These are phyloP conservation scores for Candida wancherniae DNA, from an alignment of 805 yeast genomes.

Conservation along the genomic window DNA sequence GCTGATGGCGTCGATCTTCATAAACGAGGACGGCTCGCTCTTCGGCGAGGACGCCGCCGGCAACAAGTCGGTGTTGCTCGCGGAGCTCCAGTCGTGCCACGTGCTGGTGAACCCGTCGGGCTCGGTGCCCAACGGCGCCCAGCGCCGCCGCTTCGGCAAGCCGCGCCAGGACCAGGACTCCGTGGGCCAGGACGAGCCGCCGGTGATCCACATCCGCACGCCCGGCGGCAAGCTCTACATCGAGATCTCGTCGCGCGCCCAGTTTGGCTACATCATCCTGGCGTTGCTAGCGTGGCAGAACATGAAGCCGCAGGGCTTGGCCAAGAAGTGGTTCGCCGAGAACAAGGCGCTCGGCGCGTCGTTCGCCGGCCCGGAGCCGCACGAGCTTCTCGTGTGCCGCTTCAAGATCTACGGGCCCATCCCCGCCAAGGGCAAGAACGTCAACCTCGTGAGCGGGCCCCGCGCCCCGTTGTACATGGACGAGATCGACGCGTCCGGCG, in stretches of 20 bases:
- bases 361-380: slow-evolving; percentile 20
- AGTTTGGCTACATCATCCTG: slow-evolving; percentile 42
- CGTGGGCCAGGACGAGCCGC: slow-evolving; percentile 24
- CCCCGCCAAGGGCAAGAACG: slow-evolving; percentile 36
- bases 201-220: slow-evolving; percentile 38
- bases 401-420: slow-evolving; percentile 64
- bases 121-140: slow-evolving; percentile 1
- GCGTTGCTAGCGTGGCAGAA: slow-evolving; percentile 54
- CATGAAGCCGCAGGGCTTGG: slow-evolving; percentile 47
- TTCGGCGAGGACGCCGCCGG: slow-evolving; percentile 29
- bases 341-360: slow-evolving; percentile 27
- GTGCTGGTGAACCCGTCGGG: slow-evolving; percentile 32
- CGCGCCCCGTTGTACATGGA: slow-evolving; percentile 30
- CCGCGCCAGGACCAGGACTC: slow-evolving; percentile 2
- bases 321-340: slow-evolving; percentile 48
- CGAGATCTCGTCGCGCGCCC: slow-evolving; percentile 30
- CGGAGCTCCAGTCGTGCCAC: slow-evolving; percentile 36
- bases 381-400: slow-evolving; percentile 53
- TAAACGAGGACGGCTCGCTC: slow-evolving; percentile 32
- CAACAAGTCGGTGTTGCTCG: slow-evolving; percentile 27
- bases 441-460: slow-evolving; percentile 34
- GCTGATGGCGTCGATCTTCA: slow-evolving; percentile 24
- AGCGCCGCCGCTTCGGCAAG: slow-evolving; percentile 9
- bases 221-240: slow-evolving; percentile 35
- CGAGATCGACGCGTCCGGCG: slow-evolving; percentile 6